Percentiles rank a stretch among this genome's conserved stretches.
Evolutionary conservation across 768 basidiomycete species (phyloP).

Genomic region (Asterophora lycoperdoides): DNA sequence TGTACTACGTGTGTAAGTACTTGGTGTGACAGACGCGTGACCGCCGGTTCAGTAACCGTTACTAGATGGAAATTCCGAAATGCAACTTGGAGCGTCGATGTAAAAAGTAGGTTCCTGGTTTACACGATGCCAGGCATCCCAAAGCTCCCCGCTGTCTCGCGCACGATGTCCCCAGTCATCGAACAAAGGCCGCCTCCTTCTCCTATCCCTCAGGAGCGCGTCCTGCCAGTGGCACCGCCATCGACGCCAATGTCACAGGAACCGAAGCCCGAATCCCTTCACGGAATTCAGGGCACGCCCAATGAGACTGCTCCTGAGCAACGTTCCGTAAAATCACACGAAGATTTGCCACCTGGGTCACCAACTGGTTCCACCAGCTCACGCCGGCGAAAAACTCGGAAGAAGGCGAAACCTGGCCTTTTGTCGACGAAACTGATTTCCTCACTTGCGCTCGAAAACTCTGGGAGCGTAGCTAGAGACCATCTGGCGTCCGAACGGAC

Average conservation of each 20-base stretch:
- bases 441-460: conserved; percentile 41
- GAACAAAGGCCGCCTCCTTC: conserved; percentile 7
- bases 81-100: not conserved
- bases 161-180: not conserved
- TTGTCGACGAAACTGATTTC: conserved; percentile 5
- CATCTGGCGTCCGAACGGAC: conserved; percentile 63
- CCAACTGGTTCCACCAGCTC: not conserved
- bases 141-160: conserved; percentile 2
- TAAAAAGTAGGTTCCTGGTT: not conserved
- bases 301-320: not conserved
- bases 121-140: not conserved
- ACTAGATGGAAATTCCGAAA: no score
- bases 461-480: conserved; percentile 60
- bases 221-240: conserved; percentile 14
- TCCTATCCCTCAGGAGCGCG: conserved; percentile 4
- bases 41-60: no score
- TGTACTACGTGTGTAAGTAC: no score
- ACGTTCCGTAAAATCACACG: not conserved
- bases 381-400: conserved; percentile 5
- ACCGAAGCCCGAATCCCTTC: conserved; percentile 1
- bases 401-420: conserved; percentile 3
- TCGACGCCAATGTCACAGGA: conserved; percentile 10
- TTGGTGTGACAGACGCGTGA: no score
- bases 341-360: not conserved
- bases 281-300: conserved; percentile 1